These are phyloP conservation scores for Isabelozyma heimii DNA, from an alignment of 805 yeast species.

Conservation along the genomic window DNA sequence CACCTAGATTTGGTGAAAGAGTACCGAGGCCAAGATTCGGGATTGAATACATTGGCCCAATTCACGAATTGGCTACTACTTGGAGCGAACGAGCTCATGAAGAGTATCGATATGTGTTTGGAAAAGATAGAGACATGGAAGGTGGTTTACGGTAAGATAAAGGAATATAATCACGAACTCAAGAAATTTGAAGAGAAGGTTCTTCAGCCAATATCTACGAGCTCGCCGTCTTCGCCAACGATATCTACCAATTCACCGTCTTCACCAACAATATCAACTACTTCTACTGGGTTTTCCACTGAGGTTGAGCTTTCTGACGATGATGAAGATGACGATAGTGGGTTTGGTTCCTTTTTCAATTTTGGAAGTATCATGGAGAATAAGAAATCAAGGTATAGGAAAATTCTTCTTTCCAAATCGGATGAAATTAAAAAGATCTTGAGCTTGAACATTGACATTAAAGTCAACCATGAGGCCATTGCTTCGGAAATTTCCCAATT, in stretches of 20 bases:
- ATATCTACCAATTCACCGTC: conserved; percentile 6
- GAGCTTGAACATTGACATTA: conserved; percentile 46
- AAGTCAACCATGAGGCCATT: conserved; percentile 53
- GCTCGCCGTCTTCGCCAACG: not conserved
- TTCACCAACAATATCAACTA: conserved; percentile 6
- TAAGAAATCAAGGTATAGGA: conserved; percentile 47
- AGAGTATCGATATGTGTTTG: conserved; percentile 18
- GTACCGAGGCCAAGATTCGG: not conserved
- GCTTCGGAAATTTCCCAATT: conserved; percentile 65
- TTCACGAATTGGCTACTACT: conserved; percentile 23
- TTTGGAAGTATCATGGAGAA: conserved; percentile 48
- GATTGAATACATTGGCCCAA: conserved; percentile 1
- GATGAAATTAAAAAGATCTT: conserved; percentile 42
- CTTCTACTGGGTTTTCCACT: conserved; percentile 3
- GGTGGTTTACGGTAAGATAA: conserved; percentile 22
- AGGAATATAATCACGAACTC: conserved; percentile 26
- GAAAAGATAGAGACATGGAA: conserved; percentile 30
- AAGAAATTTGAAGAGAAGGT: conserved; percentile 22
- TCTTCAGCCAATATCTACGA: not conserved
- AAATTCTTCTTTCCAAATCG: conserved; percentile 36
- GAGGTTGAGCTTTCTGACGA: not conserved
- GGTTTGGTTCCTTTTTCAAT: conserved; percentile 24
- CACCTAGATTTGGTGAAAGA: not conserved
- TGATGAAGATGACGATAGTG: conserved; percentile 11
- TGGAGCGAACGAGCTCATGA: conserved; percentile 19